Evolutionary conservation across 108 stramenopile species (phyloP).

Genomic region (Nitzschia putrida): DNA sequence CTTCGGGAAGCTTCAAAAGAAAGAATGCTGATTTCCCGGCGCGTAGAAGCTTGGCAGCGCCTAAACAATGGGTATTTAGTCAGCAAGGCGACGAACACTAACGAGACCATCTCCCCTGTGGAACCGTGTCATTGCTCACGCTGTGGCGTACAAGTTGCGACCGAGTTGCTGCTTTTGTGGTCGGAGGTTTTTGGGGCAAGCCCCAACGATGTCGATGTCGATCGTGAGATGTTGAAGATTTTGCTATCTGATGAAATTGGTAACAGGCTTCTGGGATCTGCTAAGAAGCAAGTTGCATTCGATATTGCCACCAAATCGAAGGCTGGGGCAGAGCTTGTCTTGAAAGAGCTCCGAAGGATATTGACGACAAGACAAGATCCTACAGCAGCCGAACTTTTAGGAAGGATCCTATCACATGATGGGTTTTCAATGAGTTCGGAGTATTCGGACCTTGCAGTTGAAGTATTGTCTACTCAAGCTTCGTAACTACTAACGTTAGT

Average conservation of each 20-base stretch:
- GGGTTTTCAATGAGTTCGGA: constrained; percentile 46
- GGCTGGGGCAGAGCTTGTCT: constrained; percentile 49
- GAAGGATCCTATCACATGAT: constrained; percentile 52
- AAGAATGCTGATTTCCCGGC: constrained; percentile 58
- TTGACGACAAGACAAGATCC: constrained; percentile 54
- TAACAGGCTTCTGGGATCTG: constrained; percentile 40
- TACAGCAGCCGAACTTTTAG: constrained; percentile 64
- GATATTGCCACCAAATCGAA: constrained; percentile 63
- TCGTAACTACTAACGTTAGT: no score
- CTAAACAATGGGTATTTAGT: constrained; percentile 55
- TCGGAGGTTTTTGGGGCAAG: constrained; percentile 45
- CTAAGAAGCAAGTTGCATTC: constrained; percentile 52
- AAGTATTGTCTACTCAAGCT: constrained; percentile 19
- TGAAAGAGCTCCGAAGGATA: constrained; percentile 49
- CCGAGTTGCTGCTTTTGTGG: constrained; percentile 48
- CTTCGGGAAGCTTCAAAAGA: constrained; percentile 78
- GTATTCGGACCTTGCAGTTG: constrained; percentile 60
- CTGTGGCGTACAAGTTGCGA: constrained; percentile 51
- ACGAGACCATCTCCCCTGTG: background rate
- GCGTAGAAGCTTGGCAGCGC: constrained; percentile 71
- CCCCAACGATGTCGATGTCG: constrained; percentile 33
- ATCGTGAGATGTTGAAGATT: constrained; percentile 24
- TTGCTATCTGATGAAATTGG: constrained; percentile 46
- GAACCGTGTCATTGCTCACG: constrained; percentile 65
- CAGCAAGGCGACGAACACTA: background rate